Percentiles rank a stretch among this genome's conserved stretches.
Conservation (phyloP, 306 rosid genomes). For the Prinsepia uniflora region DNA sequence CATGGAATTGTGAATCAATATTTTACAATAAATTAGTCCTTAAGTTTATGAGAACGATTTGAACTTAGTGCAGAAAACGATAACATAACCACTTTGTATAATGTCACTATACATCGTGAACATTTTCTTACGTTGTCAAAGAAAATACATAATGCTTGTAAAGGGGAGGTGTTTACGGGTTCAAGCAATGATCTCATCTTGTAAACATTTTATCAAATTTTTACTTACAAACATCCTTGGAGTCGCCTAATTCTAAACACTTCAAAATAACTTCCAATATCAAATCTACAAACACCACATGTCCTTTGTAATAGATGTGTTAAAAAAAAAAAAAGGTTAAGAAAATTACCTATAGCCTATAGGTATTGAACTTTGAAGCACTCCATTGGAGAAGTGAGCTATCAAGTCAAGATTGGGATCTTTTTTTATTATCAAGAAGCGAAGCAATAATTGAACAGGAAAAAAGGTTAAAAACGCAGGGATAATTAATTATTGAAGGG, state of each 20-base stretch:
- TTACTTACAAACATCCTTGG: background rate
- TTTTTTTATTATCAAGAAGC: background rate
- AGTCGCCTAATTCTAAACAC: background rate
- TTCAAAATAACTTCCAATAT: background rate
- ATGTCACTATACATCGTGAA: too few species aligned
- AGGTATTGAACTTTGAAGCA: background rate
- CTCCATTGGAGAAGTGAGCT: too few species aligned
- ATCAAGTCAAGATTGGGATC: conserved; percentile 11
- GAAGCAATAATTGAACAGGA: background rate
- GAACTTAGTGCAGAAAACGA: too few species aligned
- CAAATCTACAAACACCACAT: background rate
- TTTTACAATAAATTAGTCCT: too few species aligned
- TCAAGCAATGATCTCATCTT: background rate
- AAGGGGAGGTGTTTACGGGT: background rate
- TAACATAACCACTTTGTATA: too few species aligned
- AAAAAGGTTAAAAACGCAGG: background rate
- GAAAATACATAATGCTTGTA: background rate
- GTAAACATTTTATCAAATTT: background rate
- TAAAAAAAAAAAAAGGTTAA: background rate
- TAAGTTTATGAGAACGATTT: too few species aligned
- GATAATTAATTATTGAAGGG: background rate
- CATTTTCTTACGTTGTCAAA: background rate
- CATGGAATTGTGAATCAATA: background rate
- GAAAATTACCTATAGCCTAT: background rate
- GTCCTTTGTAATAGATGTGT: background rate